Base-by-base conservation (phyloP, 2,329 filamentous ascomycete genomes). In the Blastomyces parvus region DNA sequence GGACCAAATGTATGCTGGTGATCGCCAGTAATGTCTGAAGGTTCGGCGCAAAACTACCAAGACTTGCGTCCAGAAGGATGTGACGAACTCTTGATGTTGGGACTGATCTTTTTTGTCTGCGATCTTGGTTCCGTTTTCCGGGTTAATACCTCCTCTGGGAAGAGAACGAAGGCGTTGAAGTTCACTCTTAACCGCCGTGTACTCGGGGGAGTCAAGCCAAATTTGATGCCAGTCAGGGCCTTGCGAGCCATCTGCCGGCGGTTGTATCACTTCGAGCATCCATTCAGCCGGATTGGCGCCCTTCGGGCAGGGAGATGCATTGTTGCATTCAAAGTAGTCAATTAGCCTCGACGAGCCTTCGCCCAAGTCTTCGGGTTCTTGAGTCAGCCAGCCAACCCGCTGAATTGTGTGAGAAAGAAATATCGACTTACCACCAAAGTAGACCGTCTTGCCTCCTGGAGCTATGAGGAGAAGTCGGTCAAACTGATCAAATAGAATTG, bases 21-120 rank as follows among this genome's bases (percentile, higher is more conserved):
- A 91, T 64, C 91, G 88, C 90, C 91, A 96, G 82, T 93, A 94
- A 74, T 95, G 91, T 72, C 91, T 84, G 80, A 94, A 94, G 27
- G 94, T 88, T 70, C 91, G 89, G 67, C 82, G 73, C 19, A 84
- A 82, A 63, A 90, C 88, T 71, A 86, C 82, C 64, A 75, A 78
- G 44, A 93, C 77, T 74, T 96, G 91, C 6, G 79, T 70, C 40
- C 67, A 69, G 73, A 94, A 90, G 0, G 88, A 84, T 2, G 89
- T 89, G 3, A 91, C 91, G 66, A 95, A 96, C 73, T 95, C 90
- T 44, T 44, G 42, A 44, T 44, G 42, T n/a, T 44, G 42, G 42
- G 42, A 44, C n/a, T 44, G 42, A 44, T 44, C 42, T 44, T 44
- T 44, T 44, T 44, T 17, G 17, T 44, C 17, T 44, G 42, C 14